Base-by-base conservation (phyloP, 805 yeast species). In the Nakazawaea wyomingensis region DNA sequence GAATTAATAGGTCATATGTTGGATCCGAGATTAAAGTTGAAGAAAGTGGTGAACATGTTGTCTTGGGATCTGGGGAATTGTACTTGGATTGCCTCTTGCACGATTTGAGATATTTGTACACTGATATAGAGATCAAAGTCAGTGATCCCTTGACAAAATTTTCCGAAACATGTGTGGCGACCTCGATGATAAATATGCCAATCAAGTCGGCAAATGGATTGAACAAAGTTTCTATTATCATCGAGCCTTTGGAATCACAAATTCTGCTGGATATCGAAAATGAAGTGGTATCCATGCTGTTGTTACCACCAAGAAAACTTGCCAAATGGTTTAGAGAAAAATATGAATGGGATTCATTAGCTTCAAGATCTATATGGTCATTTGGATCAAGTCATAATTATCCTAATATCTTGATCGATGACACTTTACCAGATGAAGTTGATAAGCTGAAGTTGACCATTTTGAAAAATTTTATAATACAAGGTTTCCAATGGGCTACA, bases 101-200 rank as follows among this genome's bases (percentile, higher is more conserved):
- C 57, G 96, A 88, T 54, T 61, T 93, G 34, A 67, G 97, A 49
- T 59, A 66, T 21, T 65, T 76, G 26, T 84, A 77, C 52, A 72
- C 83, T 0, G 76, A 74, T 18, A 70, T 89, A 31, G 84, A 82
- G 40, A 76, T 93, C 43, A 85, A 82, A 55, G 83, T 88, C 2
- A 85, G 96, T 37, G 93, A 83, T 54, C 96, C 98, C 3, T 73
- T 82, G 60, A 79, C 88, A 0, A 74, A 74, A 46, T 88, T 93
- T 51, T 64, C 85, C 18, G 99, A 93, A 60, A 81, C 96, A 0
- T 76, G 87, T 41, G 50, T 63, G 4, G 84, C 78, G 31, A 69
- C 74, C 29, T 80, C 96, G 0, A 74, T 77, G 39, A 78, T 87
- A 1, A 80, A 83, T 40, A 73, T 88, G n/a, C 68, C 80, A 0